Conservation (phyloP, 2,329 filamentous ascomycete species). For the Emericellopsis atlantica region DNA sequence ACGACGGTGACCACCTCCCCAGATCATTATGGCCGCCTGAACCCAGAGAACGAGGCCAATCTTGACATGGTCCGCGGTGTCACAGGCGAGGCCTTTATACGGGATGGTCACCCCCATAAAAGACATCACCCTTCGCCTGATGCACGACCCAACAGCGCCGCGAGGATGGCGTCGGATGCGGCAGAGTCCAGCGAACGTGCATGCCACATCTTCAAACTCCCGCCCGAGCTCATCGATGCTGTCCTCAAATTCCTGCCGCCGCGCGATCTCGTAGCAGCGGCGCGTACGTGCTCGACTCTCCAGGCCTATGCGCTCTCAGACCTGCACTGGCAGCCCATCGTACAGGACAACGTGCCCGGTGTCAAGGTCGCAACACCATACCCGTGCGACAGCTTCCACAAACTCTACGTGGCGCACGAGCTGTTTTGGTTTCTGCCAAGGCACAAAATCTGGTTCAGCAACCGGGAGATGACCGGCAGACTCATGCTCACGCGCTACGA, state of each 20-base stretch:
- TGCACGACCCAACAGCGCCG: no score
- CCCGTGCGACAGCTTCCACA: conserved; percentile 51
- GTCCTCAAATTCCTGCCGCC: conserved; percentile 57
- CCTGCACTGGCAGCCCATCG: conserved; percentile 55
- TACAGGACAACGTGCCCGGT: conserved; percentile 56
- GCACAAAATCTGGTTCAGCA: conserved; percentile 77
- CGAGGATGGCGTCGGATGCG: no score
- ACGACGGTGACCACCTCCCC: conserved; percentile 8
- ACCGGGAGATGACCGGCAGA: conserved; percentile 60
- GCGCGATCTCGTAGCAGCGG: conserved; percentile 46
- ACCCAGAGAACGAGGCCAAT: conserved; percentile 21
- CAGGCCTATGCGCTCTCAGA: conserved; percentile 50
- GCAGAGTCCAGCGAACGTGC: no score
- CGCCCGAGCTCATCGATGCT: conserved; percentile 62
- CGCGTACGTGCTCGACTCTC: conserved; percentile 49
- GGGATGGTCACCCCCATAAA: background rate
- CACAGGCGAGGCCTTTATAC: conserved; percentile 3
- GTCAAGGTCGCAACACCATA: conserved; percentile 36
- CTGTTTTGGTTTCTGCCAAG: conserved; percentile 75
- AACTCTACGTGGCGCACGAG: conserved; percentile 63
- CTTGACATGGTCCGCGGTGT: conserved; percentile 15
- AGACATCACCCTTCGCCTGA: background rate
- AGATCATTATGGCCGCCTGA: conserved; percentile 17
- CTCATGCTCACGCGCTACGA: conserved; percentile 70
- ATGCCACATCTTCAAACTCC: conserved; percentile 30